phyloP scores from a whole-genome alignment of 2,329 filamentous ascomycete genomes.

The Orbilia ellipsospora region DNA sequence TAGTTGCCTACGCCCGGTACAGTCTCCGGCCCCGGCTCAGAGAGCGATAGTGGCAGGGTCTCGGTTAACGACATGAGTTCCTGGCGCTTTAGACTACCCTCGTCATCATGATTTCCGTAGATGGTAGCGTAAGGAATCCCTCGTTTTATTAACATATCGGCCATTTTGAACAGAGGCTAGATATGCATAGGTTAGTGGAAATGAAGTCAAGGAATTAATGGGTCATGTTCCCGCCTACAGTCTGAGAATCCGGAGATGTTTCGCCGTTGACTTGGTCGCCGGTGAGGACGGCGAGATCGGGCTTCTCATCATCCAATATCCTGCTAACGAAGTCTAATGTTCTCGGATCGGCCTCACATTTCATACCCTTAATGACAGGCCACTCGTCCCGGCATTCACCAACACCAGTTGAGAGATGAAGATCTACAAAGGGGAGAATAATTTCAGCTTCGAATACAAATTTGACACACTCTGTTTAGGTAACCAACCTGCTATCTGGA shows the following conservation, averaged over 20 bases:
- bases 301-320: conserved; percentile 90
- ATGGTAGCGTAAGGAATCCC: conserved; percentile 93
- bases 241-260: conserved; percentile 88
- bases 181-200: conserved; percentile 56
- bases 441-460: not conserved
- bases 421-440: conserved; percentile 66
- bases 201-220: not conserved
- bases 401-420: conserved; percentile 90
- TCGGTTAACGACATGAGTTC: conserved; percentile 88
- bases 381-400: conserved; percentile 88
- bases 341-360: conserved; percentile 88
- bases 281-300: conserved; percentile 88
- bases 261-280: conserved; percentile 97
- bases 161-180: conserved; percentile 91
- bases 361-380: conserved; percentile 67
- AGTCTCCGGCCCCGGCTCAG: conserved; percentile 81
- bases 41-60: conserved; percentile 87
- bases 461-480: not conserved
- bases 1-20: conserved; percentile 91
- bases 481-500: conserved; percentile 76
- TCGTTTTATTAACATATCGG: conserved; percentile 82
- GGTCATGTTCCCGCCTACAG: conserved; percentile 66
- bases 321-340: conserved; percentile 88
- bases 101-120: conserved; percentile 97
- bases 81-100: conserved; percentile 79